Percentiles rank a stretch among this genome's conserved stretches.
phyloP scores from a whole-genome alignment of 192 early-diverging fungal genomes.

The Coemansia sp. region DNA sequence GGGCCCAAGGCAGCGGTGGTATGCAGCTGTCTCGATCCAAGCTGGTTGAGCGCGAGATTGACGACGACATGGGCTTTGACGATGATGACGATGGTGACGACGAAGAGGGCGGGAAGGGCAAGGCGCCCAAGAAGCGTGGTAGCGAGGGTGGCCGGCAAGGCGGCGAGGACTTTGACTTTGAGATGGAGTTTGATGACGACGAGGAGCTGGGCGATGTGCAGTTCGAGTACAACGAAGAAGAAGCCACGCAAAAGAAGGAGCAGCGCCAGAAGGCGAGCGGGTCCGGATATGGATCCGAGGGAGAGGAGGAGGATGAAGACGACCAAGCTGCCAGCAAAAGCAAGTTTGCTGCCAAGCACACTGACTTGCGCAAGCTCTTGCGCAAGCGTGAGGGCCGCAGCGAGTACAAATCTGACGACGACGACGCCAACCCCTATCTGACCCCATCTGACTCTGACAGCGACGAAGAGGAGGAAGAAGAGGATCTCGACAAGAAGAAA shows the following conservation, averaged over 20 bases:
- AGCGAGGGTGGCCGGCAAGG: slow-evolving; percentile 51
- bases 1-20: not conserved
- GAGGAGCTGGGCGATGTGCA: slow-evolving; percentile 68
- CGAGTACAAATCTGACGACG: slow-evolving; percentile 30
- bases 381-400: slow-evolving; percentile 61
- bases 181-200: slow-evolving; percentile 79
- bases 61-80: slow-evolving; percentile 52
- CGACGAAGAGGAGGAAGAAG: slow-evolving; percentile 40
- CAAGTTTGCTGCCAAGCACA: slow-evolving; percentile 43
- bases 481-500: slow-evolving; percentile 4
- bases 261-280: slow-evolving; percentile 30
- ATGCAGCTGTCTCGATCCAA: not conserved
- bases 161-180: slow-evolving; percentile 74
- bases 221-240: slow-evolving; percentile 67
- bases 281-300: slow-evolving; percentile 17
- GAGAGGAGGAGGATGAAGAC: slow-evolving; percentile 47
- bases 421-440: slow-evolving; percentile 49
- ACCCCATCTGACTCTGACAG: slow-evolving; percentile 43
- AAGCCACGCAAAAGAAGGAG: slow-evolving; percentile 58
- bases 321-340: slow-evolving; percentile 6
- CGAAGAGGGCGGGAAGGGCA: slow-evolving; percentile 41
- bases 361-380: slow-evolving; percentile 63
- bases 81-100: slow-evolving; percentile 36
- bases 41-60: slow-evolving; percentile 49
- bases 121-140: slow-evolving; percentile 24